phyloP scores from a whole-genome alignment of 345 rosid genomes.

The Eucalyptus brandiana region DNA sequence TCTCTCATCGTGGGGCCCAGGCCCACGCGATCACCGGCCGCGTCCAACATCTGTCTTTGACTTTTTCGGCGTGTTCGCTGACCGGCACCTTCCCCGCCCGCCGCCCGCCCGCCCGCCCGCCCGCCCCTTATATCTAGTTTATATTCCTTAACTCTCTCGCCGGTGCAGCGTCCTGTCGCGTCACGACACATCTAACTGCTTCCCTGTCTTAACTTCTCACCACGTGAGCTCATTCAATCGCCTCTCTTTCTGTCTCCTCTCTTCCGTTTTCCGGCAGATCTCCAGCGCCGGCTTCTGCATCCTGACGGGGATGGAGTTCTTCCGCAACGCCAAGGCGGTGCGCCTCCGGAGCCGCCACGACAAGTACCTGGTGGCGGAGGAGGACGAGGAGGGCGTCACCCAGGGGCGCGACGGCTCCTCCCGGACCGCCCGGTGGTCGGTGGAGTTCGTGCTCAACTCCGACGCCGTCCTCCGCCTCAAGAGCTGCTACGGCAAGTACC shows the following conservation, averaged over 20 bases:
- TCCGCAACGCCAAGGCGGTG: conserved; percentile 60
- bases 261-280: neutral
- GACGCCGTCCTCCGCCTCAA: conserved; percentile 46
- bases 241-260: neutral
- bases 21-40: neutral
- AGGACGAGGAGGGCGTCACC: conserved; percentile 55
- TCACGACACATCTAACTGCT: neutral
- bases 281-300: neutral
- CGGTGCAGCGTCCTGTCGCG: neutral
- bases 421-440: conserved; percentile 56
- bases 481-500: conserved; percentile 57
- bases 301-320: conserved; percentile 49
- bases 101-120: too few relatives aligned
- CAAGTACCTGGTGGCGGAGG: conserved; percentile 64
- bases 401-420: conserved; percentile 58
- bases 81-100: neutral
- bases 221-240: neutral
- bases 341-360: conserved; percentile 70
- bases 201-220: neutral
- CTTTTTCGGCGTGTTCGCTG: neutral
- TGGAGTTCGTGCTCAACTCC: conserved; percentile 45
- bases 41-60: neutral
- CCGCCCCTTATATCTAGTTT: too few relatives aligned
- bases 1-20: neutral
- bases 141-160: neutral